A percentile compares a stretch with the other conserved stretches of the same genome.
Evolutionary conservation across 352 stramenopile genomes (phyloP).

Genomic region (Phytophthora rubi): DNA sequence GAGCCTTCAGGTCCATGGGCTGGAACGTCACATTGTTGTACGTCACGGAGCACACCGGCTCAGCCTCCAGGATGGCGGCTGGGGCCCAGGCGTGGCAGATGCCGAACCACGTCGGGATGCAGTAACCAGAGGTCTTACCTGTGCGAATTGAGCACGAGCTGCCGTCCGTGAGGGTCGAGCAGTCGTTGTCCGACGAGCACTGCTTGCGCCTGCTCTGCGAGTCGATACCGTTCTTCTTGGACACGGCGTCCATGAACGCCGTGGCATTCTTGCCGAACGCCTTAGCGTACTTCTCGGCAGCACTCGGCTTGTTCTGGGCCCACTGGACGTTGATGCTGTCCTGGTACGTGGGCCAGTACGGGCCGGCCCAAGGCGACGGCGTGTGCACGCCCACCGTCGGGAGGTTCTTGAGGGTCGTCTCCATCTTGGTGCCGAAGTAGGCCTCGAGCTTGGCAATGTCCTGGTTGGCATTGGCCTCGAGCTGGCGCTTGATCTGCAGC

Average conservation of each 20-base stretch:
- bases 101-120: constrained; percentile 40
- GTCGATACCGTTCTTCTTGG: constrained; percentile 32
- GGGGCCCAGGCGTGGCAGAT: constrained; percentile 46
- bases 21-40: constrained; percentile 46
- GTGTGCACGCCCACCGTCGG: constrained; percentile 6
- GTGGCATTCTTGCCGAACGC: constrained; percentile 40
- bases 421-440: constrained; percentile 20
- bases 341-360: constrained; percentile 60
- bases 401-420: constrained; percentile 20
- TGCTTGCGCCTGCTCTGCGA: constrained; percentile 10
- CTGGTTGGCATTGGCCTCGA: constrained; percentile 4
- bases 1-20: constrained; percentile 18
- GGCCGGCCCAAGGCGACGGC: constrained; percentile 18
- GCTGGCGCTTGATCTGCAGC: constrained; percentile 19
- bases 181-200: constrained; percentile 32
- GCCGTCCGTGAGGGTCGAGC: constrained; percentile 12
- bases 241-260: constrained; percentile 44
- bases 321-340: constrained; percentile 63
- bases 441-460: constrained; percentile 20
- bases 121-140: constrained; percentile 31
- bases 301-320: constrained; percentile 28
- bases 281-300: constrained; percentile 47
- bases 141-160: constrained; percentile 30
- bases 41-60: constrained; percentile 38
- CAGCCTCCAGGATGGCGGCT: constrained; percentile 35